These are phyloP conservation scores for Gracilaria caudata DNA, from an alignment of 23 red algal genomes.

Conservation along the genomic window DNA sequence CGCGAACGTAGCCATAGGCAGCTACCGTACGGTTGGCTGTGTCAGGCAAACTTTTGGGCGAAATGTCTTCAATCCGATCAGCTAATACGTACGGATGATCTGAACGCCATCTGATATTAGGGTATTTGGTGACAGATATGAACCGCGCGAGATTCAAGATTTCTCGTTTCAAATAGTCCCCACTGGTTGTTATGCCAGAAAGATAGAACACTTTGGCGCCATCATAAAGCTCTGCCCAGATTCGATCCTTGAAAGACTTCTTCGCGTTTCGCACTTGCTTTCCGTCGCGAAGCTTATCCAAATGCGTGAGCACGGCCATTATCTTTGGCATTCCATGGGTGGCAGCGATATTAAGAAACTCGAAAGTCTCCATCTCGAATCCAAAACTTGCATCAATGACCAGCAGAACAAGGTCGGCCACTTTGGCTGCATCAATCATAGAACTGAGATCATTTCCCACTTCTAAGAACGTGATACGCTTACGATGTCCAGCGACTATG, in stretches of 20 bases:
- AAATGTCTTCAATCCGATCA: constrained; percentile 94
- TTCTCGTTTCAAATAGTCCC: constrained; percentile 92
- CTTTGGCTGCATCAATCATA: constrained; percentile 99
- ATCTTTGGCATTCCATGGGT: constrained; percentile 96
- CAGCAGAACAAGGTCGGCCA: constrained; percentile 92
- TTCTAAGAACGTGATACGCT: constrained; percentile 92
- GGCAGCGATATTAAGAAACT: constrained; percentile 94
- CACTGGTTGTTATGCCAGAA: constrained; percentile 80
- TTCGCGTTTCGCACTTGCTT: constrained; percentile 83
- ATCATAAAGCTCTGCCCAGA: constrained; percentile 91
- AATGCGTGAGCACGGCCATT: constrained; percentile 89
- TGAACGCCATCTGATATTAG: constrained; percentile 78
- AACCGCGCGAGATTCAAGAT: constrained; percentile 98
- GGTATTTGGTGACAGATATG: constrained; percentile 91
- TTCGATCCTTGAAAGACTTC: constrained; percentile 90
- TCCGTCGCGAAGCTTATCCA: constrained; percentile 87
- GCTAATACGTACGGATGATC: constrained; percentile 90
- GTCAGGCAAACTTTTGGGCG: constrained; percentile 30
- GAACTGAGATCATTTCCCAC: constrained; percentile 72
- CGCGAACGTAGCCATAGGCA: constrained; percentile 93
- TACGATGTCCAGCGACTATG: constrained; percentile 65
- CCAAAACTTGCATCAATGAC: constrained; percentile 89
- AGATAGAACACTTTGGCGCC: constrained; percentile 99
- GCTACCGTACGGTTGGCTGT: constrained; percentile 72
- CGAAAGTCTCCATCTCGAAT: constrained; percentile 99